phyloP scores from a whole-genome alignment of 768 basidiomycete species.

The Kwoniella sp. region DNA sequence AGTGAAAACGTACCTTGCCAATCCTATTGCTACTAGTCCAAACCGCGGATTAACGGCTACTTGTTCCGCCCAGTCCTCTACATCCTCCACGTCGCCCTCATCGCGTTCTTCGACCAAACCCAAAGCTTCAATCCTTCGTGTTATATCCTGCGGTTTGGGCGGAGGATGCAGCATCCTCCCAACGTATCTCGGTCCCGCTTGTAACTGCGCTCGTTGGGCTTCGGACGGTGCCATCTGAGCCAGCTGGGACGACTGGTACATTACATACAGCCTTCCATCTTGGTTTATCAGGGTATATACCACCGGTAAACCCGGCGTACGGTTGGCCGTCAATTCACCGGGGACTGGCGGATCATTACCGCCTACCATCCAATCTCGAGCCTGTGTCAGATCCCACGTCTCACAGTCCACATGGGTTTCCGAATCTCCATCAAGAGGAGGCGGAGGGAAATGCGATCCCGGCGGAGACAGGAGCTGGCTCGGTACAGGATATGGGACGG shows the following conservation, averaged over 20 bases:
- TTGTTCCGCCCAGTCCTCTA: constrained; percentile 31
- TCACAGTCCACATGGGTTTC: constrained; percentile 46
- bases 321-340: constrained; percentile 11
- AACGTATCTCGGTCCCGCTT: constrained; percentile 20
- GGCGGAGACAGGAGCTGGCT: constrained; percentile 29
- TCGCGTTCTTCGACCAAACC: constrained; percentile 24
- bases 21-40: constrained; percentile 80
- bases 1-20: constrained; percentile 61
- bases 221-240: constrained; percentile 16
- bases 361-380: constrained; percentile 31
- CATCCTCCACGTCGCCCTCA: constrained; percentile 28
- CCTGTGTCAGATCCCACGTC: constrained; percentile 40
- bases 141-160: constrained; percentile 7
- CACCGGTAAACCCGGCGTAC: constrained; percentile 36
- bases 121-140: constrained; percentile 12
- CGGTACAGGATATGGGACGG: constrained; percentile 48
- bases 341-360: constrained; percentile 19
- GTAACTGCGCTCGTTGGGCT: constrained; percentile 12
- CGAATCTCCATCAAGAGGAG: constrained; percentile 46
- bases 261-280: constrained; percentile 40
- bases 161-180: constrained; percentile 23
- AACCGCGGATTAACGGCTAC: constrained; percentile 77
- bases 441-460: constrained; percentile 41
- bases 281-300: constrained; percentile 34
- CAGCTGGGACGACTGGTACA: constrained; percentile 33